Evolutionary conservation across 140 eudicot genomes (phyloP), one percentile per base, ranked within the genome.

Genomic region (Bidens hawaiensis): DNA sequence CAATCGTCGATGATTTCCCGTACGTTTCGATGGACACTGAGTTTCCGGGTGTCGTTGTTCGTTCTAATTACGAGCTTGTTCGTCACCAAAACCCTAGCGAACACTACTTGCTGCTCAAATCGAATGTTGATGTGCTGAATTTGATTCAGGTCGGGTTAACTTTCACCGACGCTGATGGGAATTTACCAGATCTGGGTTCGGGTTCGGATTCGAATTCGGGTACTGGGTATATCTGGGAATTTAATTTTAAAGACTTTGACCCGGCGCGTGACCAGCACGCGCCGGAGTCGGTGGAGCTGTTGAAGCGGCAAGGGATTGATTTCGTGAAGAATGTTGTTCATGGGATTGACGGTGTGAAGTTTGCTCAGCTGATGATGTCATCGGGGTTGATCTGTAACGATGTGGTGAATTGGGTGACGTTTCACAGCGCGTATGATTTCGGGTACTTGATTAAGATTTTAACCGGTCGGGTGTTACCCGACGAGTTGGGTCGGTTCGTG

Each of bases 371-470:
- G 6, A 55, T 26, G 62, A 28, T 15, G 41, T 8, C 41, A 6
- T 55, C 62, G 0, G 23, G 61, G 4, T 27, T 54, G 40, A 23
- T 55, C 6, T 28, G 41, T 28, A 55, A 27, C 4, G 23, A 15
- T 23, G 13, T 5, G 6, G 5, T 53, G 38, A 53, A 21, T 0
- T 26, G 38, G 36, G 38, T 53, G 36, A 53, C 38, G 12, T 53
- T 24, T 53, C 60, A 53, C 7, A 53, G 23, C 38, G 87, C 79
- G 24, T 86, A 86, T 65, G 95, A 86, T 56, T 86, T 86, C 56
- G 95, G 81, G 8, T 83, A 86, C 74, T 49, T 86, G 69, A 43
- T 86, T 47, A 83, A 86, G 78, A 36, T 81, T n/a, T 64, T 86
- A 47, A 83, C 83, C 23, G 85, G 87, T 60, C 62, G 80, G 56